phyloP scores from a whole-genome alignment of 208 protist species.

The Trypanosoma mega region DNA sequence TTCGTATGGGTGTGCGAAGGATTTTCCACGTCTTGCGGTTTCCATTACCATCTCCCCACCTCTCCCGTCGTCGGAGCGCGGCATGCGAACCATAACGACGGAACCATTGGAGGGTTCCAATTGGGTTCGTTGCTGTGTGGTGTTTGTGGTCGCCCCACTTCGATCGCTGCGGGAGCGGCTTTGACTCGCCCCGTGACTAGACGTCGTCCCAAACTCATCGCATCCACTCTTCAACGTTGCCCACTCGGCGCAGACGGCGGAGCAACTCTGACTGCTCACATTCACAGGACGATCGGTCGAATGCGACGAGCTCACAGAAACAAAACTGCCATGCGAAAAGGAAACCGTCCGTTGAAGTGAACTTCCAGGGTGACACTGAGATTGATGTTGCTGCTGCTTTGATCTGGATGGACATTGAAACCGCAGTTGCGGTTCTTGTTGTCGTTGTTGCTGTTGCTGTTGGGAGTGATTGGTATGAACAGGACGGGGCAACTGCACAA shows the following conservation, averaged over 20 bases:
- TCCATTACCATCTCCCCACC: neutral
- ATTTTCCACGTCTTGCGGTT: no score
- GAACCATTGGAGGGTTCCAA: neutral
- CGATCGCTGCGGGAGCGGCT: slow-evolving; percentile 17
- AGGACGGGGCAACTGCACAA: no score
- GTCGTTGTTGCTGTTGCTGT: no score
- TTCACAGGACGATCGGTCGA: neutral
- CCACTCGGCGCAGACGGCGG: neutral
- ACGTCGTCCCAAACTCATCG: slow-evolving; percentile 15
- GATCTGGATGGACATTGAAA: no score
- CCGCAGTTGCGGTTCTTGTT: no score
- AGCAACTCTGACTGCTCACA: neutral
- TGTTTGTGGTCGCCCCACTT: slow-evolving; percentile 1
- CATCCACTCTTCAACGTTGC: slow-evolving; percentile 6
- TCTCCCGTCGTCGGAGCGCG: neutral
- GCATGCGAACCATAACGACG: slow-evolving; percentile 1
- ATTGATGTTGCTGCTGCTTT: neutral
- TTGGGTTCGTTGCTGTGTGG: neutral
- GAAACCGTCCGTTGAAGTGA: neutral
- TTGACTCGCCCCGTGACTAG: slow-evolving; percentile 28
- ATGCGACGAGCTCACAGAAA: neutral
- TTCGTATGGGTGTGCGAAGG: no score
- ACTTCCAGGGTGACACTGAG: neutral
- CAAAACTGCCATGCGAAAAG: neutral
- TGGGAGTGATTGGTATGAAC: no score